phyloP scores from a whole-genome alignment of 2,329 filamentous ascomycete species.

The Penicillium sp. region DNA sequence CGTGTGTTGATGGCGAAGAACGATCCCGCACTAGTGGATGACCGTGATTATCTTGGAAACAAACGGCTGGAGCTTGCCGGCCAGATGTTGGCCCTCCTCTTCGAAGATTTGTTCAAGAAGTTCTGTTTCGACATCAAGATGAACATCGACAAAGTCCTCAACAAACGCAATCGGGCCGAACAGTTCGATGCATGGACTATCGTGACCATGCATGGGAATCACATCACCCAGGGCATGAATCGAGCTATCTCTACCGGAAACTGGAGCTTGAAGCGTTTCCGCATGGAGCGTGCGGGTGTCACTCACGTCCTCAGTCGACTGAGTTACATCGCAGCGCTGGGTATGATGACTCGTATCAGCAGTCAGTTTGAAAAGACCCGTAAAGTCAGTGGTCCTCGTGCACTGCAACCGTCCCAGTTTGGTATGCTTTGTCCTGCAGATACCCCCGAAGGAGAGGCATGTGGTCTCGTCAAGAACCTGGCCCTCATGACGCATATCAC shows the following conservation, averaged over 20 bases:
- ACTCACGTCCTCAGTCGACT: conserved; percentile 93
- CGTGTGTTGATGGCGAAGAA: conserved; percentile 91
- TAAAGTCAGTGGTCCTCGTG: conserved; percentile 93
- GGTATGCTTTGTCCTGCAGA: conserved; percentile 97
- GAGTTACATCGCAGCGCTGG: conserved; percentile 92
- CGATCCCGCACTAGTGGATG: conserved; percentile 84
- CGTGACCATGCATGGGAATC: conserved; percentile 76
- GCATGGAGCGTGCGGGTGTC: conserved; percentile 95
- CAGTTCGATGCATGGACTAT: conserved; percentile 83
- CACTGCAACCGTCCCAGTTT: conserved; percentile 94
- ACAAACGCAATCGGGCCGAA: conserved; percentile 85
- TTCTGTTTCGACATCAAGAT: conserved; percentile 86
- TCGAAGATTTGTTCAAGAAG: conserved; percentile 97
- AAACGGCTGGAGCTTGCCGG: conserved; percentile 93
- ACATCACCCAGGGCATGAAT: conserved; percentile 90
- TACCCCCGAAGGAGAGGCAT: conserved; percentile 97
- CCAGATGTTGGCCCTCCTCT: conserved; percentile 86
- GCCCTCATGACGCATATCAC: conserved; percentile 99
- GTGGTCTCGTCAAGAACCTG: conserved; percentile 95
- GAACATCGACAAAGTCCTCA: conserved; percentile 91
- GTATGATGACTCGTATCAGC: conserved; percentile 99
- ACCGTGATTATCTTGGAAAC: conserved; percentile 96
- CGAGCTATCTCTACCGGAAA: conserved; percentile 96
- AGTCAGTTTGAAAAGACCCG: conserved; percentile 98
- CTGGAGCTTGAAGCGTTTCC: conserved; percentile 96